Evolutionary conservation across 2,329 filamentous ascomycete genomes (phyloP).

Genomic region (Rutstroemia sydowiana): DNA sequence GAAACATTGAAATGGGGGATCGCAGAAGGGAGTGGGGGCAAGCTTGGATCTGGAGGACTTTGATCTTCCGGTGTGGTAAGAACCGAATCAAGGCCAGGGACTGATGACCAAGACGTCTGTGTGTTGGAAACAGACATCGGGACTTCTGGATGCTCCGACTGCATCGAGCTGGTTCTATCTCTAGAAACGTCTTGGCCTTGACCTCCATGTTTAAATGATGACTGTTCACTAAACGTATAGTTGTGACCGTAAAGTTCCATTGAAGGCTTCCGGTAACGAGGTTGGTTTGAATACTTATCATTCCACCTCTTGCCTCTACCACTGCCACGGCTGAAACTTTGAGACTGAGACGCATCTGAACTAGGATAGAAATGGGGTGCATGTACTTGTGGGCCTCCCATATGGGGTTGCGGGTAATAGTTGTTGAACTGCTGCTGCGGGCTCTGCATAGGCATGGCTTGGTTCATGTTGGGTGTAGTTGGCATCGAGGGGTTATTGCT

Average conservation of each 20-base stretch:
- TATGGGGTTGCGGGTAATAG: conserved; percentile 31
- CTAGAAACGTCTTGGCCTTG: conserved; percentile 15
- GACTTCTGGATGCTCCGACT: conserved; percentile 15
- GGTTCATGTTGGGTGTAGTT: conserved; percentile 61
- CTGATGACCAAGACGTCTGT: conserved; percentile 6
- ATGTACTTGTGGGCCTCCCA: conserved; percentile 44
- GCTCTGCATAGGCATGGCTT: conserved; percentile 56
- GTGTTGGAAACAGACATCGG: conserved; percentile 16
- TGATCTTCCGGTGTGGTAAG: conserved; percentile 1
- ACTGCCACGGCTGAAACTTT: conserved; percentile 5
- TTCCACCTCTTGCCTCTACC: conserved; percentile 15
- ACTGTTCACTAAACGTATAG: conserved; percentile 17
- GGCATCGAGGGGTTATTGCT: conserved; percentile 62
- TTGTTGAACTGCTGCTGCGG: conserved; percentile 42
- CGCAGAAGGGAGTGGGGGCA: conserved; percentile 24
- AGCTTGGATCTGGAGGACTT: conserved; percentile 9
- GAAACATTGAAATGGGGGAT: conserved; percentile 20
- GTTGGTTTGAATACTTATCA: conserved; percentile 25
- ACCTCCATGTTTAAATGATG: conserved; percentile 17
- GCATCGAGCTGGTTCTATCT: conserved; percentile 16
- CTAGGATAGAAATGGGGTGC: conserved; percentile 31
- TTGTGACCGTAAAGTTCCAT: conserved; percentile 23
- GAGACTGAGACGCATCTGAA: conserved; percentile 16
- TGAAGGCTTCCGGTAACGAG: conserved; percentile 19
- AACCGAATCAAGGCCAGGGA: conserved; percentile 4